These are phyloP conservation scores for Aspergillus puulaauensis DNA, from an alignment of 2,329 filamentous ascomycete species.

Conservation along the genomic window DNA sequence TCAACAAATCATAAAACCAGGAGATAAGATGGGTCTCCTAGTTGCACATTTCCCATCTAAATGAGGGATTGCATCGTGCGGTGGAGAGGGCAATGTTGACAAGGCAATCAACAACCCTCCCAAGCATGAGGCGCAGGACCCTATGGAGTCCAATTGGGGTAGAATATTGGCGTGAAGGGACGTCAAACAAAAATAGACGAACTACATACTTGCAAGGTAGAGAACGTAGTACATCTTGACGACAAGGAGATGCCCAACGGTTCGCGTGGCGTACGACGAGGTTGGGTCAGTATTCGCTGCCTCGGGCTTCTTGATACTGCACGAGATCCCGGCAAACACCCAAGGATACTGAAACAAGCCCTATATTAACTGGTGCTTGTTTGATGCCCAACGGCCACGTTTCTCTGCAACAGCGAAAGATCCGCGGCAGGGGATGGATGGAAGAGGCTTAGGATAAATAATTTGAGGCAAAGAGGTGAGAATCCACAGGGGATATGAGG, in stretches of 20 bases:
- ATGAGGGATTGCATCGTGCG: not conserved
- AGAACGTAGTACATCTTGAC: conserved; percentile 54
- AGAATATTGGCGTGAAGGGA: not conserved
- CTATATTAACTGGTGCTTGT: conserved; percentile 15
- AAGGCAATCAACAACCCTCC: not conserved
- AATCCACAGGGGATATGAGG: conserved; percentile 13
- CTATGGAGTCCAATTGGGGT: not conserved
- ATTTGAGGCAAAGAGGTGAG: conserved; percentile 8
- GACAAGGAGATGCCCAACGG: conserved; percentile 19
- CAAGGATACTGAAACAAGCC: conserved; percentile 13
- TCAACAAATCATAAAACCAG: conserved; percentile 9
- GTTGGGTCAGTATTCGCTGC: conserved; percentile 27
- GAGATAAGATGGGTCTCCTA: conserved; percentile 9
- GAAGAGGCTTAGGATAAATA: conserved; percentile 13
- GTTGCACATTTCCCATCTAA: not conserved
- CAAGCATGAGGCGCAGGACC: conserved; percentile 1
- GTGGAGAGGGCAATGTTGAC: not conserved
- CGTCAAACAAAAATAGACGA: conserved; percentile 18
- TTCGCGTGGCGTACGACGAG: conserved; percentile 18
- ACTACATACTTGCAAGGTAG: conserved; percentile 70
- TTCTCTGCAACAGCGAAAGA: conserved; percentile 14
- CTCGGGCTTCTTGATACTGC: conserved; percentile 19
- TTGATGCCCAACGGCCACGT: conserved; percentile 27
- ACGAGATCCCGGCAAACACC: conserved; percentile 20
- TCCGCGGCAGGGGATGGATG: conserved; percentile 5